Conservation (phyloP, 2,329 filamentous ascomycete species). For the Botryosphaeria dothidea region DNA sequence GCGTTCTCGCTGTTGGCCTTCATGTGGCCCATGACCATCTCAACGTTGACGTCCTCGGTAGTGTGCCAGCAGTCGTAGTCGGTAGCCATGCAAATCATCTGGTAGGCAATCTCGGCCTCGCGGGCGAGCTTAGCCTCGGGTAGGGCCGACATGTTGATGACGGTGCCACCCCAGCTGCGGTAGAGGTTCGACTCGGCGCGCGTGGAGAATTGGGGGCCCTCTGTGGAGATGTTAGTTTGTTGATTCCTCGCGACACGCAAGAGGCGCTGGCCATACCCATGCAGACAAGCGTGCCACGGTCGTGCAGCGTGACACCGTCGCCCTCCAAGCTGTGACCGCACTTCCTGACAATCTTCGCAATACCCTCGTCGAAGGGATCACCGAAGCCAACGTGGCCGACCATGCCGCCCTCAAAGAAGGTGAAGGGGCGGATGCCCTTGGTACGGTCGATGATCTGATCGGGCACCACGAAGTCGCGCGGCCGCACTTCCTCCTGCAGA, state of each 20-base stretch:
- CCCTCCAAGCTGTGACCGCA: conserved; percentile 79
- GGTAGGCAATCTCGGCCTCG: conserved; percentile 94
- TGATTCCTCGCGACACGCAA: not conserved
- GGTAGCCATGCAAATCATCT: conserved; percentile 99
- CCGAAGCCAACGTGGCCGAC: conserved; percentile 95
- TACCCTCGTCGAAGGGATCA: conserved; percentile 82
- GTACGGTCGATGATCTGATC: conserved; percentile 98
- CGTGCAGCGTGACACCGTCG: conserved; percentile 81
- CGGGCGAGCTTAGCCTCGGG: conserved; percentile 95
- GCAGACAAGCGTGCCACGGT: conserved; percentile 81
- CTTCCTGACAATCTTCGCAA: conserved; percentile 74
- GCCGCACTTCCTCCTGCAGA: conserved; percentile 87
- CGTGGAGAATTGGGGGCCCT: conserved; percentile 97
- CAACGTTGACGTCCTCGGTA: conserved; percentile 78
- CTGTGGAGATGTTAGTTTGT: conserved; percentile 35
- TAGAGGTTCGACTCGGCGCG: conserved; percentile 96
- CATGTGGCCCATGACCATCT: conserved; percentile 98
- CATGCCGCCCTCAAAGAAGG: conserved; percentile 90
- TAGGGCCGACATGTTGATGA: conserved; percentile 98
- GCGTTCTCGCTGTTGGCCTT: conserved; percentile 89
- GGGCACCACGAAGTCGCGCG: conserved; percentile 93
- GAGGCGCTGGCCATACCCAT: conserved; percentile 67
- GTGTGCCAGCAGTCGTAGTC: conserved; percentile 99
- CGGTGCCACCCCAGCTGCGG: conserved; percentile 85
- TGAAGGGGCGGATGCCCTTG: conserved; percentile 91